These are phyloP conservation scores for Lentinula boryana DNA, from an alignment of 768 basidiomycete genomes.

Conservation along the genomic window DNA sequence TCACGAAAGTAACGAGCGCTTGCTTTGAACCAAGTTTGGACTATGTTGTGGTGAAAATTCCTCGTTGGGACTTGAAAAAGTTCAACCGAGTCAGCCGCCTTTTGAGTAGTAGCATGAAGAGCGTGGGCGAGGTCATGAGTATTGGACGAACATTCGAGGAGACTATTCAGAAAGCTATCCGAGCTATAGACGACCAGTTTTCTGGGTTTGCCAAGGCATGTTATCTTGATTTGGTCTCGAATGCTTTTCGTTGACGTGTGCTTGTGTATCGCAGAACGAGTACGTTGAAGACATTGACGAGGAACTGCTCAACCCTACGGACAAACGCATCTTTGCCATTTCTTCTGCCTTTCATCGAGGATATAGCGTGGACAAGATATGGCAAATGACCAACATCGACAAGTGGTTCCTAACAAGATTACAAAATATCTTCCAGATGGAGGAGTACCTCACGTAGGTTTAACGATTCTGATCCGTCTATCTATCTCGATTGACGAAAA, in stretches of 20 bases:
- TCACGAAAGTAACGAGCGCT: constrained; percentile 93
- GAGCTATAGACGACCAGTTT: constrained; percentile 95
- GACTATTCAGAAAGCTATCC: constrained; percentile 96
- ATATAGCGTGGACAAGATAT: constrained; percentile 92
- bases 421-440: constrained; percentile 77
- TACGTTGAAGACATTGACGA: constrained; percentile 88
- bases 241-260: background rate
- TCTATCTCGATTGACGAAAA: background rate
- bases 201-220: constrained; percentile 82
- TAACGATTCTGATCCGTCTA: background rate
- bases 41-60: constrained; percentile 97
- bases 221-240: background rate
- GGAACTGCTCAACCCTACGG: constrained; percentile 90
- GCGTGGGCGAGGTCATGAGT: constrained; percentile 98
- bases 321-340: constrained; percentile 96
- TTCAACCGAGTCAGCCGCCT: constrained; percentile 90
- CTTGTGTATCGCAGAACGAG: constrained; percentile 56
- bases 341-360: constrained; percentile 90
- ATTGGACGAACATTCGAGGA: constrained; percentile 98
- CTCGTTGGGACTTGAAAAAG: constrained; percentile 98
- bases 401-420: constrained; percentile 96
- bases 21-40: constrained; percentile 99
- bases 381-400: constrained; percentile 98
- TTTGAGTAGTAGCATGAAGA: constrained; percentile 96
- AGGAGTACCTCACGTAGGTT: constrained; percentile 68